A percentile compares a stretch with the other conserved stretches of the same genome.
Evolutionary conservation across 2,329 filamentous ascomycete species (phyloP).

Genomic region (Fusarium proliferatum): DNA sequence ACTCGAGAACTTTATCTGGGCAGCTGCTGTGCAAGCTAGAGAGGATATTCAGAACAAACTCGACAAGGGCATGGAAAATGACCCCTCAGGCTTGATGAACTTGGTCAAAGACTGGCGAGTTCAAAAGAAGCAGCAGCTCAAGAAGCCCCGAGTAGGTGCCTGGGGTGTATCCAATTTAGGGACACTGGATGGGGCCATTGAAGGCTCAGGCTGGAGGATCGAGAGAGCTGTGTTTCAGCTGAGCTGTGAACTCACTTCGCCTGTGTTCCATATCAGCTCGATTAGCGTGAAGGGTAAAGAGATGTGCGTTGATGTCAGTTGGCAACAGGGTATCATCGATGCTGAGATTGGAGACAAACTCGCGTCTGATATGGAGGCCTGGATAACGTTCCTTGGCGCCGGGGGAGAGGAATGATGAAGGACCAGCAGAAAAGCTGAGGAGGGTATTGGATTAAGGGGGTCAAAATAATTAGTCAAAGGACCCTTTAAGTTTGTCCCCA

Average conservation of each 20-base stretch:
- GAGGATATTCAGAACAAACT: conserved; percentile 31
- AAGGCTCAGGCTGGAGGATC: conserved; percentile 37
- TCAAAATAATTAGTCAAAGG: background rate
- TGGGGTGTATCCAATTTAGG: conserved; percentile 47
- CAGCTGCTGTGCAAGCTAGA: conserved; percentile 13
- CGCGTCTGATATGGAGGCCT: conserved; percentile 34
- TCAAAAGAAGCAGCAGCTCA: conserved; percentile 25
- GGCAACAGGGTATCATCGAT: conserved; percentile 40
- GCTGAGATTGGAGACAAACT: conserved; percentile 31
- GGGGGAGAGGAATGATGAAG: conserved; percentile 15
- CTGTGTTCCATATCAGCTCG: conserved; percentile 38
- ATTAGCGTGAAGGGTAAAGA: conserved; percentile 38
- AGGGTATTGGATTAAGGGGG: background rate
- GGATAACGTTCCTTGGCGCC: conserved; percentile 35
- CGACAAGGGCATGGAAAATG: conserved; percentile 36
- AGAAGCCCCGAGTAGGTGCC: conserved; percentile 38
- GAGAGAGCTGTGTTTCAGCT: conserved; percentile 36
- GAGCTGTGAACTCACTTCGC: conserved; percentile 35
- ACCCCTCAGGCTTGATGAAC: conserved; percentile 39
- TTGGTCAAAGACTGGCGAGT: conserved; percentile 42
- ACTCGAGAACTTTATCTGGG: conserved; percentile 32
- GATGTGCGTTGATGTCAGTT: conserved; percentile 40
- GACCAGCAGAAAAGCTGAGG: background rate
- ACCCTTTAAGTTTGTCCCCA: background rate
- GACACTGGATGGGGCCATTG: conserved; percentile 34